Evolutionary conservation across 2,329 filamentous ascomycete species (phyloP).

Genomic region (Aspergillus ruber): DNA sequence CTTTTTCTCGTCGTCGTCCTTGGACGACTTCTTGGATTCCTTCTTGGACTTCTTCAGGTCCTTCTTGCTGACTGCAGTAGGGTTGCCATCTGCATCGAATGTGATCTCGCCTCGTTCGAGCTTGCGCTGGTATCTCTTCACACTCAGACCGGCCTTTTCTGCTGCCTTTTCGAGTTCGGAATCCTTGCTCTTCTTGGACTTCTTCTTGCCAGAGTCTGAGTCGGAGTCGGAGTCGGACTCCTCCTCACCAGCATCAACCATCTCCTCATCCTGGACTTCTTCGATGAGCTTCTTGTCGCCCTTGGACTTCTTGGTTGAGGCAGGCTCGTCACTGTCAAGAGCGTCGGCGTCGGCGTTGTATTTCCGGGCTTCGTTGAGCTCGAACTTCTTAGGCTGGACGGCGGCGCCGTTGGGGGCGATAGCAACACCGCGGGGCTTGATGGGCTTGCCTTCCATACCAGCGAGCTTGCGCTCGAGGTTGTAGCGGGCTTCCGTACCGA

Average conservation of each 20-base stretch:
- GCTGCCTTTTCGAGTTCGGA: constrained; percentile 54
- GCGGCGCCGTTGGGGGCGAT: constrained; percentile 68
- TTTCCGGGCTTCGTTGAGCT: constrained; percentile 84
- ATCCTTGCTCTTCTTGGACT: constrained; percentile 42
- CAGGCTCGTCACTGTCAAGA: constrained; percentile 60
- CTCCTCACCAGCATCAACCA: constrained; percentile 34
- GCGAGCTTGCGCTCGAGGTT: constrained; percentile 46
- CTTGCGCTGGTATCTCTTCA: constrained; percentile 73
- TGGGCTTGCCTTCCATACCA: constrained; percentile 78
- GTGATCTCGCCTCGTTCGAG: constrained; percentile 68
- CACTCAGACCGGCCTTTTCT: constrained; percentile 60
- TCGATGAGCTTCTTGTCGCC: constrained; percentile 44
- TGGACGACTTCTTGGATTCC: constrained; percentile 51
- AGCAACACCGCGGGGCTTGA: constrained; percentile 67
- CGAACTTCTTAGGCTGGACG: constrained; percentile 61
- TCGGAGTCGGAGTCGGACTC: constrained; percentile 21
- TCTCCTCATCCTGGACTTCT: constrained; percentile 41
- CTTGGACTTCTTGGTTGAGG: constrained; percentile 36
- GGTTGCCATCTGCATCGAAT: constrained; percentile 58
- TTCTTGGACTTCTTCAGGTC: constrained; percentile 67
- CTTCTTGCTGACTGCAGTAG: constrained; percentile 66
- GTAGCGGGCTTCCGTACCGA: constrained; percentile 59
- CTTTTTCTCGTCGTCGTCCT: constrained; percentile 60
- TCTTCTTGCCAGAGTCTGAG: constrained; percentile 24
- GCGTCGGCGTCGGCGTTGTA: constrained; percentile 95